Base-by-base conservation (phyloP, 495 filamentous ascomycete species). In the Cudoniella acicularis region DNA sequence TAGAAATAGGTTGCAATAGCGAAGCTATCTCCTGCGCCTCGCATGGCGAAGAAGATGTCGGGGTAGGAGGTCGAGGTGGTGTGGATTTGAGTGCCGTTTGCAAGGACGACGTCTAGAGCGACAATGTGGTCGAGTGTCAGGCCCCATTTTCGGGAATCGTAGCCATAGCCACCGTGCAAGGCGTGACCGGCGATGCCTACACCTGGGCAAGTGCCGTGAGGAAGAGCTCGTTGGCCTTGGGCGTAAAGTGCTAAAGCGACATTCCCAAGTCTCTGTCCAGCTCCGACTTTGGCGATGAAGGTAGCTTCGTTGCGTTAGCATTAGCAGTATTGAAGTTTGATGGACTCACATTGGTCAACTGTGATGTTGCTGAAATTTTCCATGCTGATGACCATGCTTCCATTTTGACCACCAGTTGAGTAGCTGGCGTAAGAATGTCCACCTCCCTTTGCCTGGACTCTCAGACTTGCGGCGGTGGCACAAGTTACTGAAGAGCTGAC, bases 111-210 rank as follows among this genome's bases (percentile, higher is more conserved):
- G 30, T 85, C 78, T 17, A 82, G 68, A 13, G 64, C 82, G 16
- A 82, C 56, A 48, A 91, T 78, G 30, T 78, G 78, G 62, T 92
- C 89, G 47, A 92, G 69, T 0, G 84, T 75, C 0, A 82, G 67
- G 17, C 88, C 88, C 76, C 80, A 89, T 27, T 80, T 77, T 20
- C 87, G 81, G 6, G 84, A 83, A 6, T 72, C 74, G 23, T 79
- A 75, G 0, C 88, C 88, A 43, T 78, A 83, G 4, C 88, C 88
- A 13, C 88, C 88, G 53, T 90, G 85, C 0, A 85, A 86, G 49
- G 81, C 77, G 67, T 93, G 90, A 3, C 90, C 90, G 21, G 85
- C 87, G 20, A 87, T 79, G 16, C 90, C 90, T n/a, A 79, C 74
- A 3, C 72, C 71, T 23, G 86, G 80, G 56, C 82, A 87, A 11